Evolutionary conservation across 257 asterid genomes (phyloP).

Genomic region (Coffea eugenioides): DNA sequence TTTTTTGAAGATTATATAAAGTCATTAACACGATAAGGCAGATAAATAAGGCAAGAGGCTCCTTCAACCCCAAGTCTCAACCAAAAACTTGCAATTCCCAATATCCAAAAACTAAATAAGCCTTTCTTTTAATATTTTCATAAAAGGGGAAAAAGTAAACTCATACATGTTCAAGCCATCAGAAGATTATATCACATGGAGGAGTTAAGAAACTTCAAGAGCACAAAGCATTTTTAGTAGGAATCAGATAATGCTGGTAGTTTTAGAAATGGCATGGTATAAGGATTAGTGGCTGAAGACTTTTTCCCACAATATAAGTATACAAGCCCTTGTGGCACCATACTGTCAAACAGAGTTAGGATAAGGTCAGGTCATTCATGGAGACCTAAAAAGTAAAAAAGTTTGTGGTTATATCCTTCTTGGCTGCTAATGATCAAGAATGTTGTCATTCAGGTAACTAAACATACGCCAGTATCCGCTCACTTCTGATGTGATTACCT

Average conservation of each 20-base stretch:
- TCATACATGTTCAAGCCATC: not conserved
- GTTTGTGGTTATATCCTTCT: not conserved
- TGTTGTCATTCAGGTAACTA: not conserved
- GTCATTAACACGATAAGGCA: not conserved
- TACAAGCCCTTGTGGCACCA: not conserved
- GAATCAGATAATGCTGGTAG: not conserved
- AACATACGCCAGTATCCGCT: not conserved
- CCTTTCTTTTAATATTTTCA: not conserved
- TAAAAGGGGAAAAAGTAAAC: not conserved
- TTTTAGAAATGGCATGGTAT: not conserved
- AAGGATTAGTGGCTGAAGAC: not conserved
- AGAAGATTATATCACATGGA: not conserved
- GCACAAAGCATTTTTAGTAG: not conserved
- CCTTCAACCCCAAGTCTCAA: not conserved
- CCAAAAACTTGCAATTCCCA: not conserved
- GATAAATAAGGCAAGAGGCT: not conserved
- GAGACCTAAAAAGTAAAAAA: not conserved
- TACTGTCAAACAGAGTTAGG: not conserved
- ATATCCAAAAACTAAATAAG: not conserved
- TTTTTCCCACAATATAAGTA: not conserved
- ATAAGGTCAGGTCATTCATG: no score
- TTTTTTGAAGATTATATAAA: not conserved
- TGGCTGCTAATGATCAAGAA: not conserved
- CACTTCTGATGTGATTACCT: constrained; percentile 40
- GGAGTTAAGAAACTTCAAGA: not conserved